Evolutionary conservation across 495 filamentous ascomycete species (phyloP).

Genomic region (Extremus antarcticus): DNA sequence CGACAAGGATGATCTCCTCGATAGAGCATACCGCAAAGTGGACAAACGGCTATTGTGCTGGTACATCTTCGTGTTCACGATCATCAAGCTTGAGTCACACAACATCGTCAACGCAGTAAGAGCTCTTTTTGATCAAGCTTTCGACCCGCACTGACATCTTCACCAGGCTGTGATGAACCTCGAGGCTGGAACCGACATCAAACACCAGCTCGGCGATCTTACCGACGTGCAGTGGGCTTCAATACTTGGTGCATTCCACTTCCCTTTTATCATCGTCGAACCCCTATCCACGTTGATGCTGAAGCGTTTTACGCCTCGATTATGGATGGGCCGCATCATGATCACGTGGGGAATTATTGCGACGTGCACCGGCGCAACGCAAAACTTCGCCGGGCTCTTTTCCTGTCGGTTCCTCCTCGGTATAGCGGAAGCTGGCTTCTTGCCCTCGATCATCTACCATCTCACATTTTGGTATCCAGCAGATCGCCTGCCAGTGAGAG

Average conservation of each 20-base stretch:
- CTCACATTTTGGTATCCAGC: slow-evolving; percentile 1
- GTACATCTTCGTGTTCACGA: background rate
- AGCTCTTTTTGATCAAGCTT: background rate
- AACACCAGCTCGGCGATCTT: background rate
- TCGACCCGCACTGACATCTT: background rate
- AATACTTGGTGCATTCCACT: background rate
- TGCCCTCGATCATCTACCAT: background rate
- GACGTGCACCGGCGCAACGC: slow-evolving; percentile 4
- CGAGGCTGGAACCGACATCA: background rate
- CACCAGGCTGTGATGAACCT: background rate
- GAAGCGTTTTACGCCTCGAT: slow-evolving; percentile 8
- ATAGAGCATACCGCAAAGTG: background rate
- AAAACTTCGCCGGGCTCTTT: slow-evolving; percentile 40
- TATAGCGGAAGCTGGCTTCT: slow-evolving; percentile 37
- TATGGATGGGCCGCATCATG: slow-evolving; percentile 10
- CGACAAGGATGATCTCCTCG: too few relatives aligned
- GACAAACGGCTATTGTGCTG: background rate
- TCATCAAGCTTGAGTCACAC: background rate
- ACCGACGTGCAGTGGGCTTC: background rate
- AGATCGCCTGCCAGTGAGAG: background rate
- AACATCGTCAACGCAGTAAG: background rate
- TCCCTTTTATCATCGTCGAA: slow-evolving; percentile 10
- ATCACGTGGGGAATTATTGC: slow-evolving; percentile 4
- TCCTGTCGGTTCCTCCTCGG: slow-evolving; percentile 44
- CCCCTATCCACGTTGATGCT: slow-evolving; percentile 9